A percentile compares a stretch with the other conserved stretches of the same genome.
phyloP scores from a whole-genome alignment of 108 stramenopile genomes.

The Chaetoceros tenuissimus region DNA sequence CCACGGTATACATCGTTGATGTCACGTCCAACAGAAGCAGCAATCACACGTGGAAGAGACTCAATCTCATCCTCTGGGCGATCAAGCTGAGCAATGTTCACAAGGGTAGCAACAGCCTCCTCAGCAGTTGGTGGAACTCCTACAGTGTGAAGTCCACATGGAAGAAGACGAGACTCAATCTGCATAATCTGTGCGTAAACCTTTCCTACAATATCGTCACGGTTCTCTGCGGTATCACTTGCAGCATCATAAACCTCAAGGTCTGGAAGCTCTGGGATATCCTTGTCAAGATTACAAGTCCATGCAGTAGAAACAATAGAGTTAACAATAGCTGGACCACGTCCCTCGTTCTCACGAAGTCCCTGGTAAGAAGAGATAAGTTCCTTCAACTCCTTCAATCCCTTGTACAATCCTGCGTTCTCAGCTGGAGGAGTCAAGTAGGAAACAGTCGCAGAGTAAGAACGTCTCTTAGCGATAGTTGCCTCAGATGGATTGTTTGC shows the following conservation, averaged over 20 bases:
- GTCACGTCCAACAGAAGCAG: constrained; percentile 84
- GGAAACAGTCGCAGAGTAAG: constrained; percentile 92
- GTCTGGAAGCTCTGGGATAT: constrained; percentile 80
- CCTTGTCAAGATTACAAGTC: constrained; percentile 95
- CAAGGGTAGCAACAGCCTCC: constrained; percentile 92
- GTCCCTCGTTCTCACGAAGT: constrained; percentile 88
- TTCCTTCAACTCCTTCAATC: constrained; percentile 92
- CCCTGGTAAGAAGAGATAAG: constrained; percentile 93
- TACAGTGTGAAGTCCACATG: constrained; percentile 93
- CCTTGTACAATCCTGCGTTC: constrained; percentile 97
- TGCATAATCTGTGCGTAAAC: constrained; percentile 95
- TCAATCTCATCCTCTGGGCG: constrained; percentile 90
- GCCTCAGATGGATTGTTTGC: constrained; percentile 98
- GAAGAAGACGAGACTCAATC: constrained; percentile 93
- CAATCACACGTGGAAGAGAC: constrained; percentile 88
- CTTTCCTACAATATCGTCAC: constrained; percentile 80
- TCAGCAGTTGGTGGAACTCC: constrained; percentile 93
- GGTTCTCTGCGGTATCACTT: constrained; percentile 66
- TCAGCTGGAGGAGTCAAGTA: constrained; percentile 96
- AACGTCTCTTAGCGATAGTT: constrained; percentile 95
- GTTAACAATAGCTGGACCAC: constrained; percentile 94
- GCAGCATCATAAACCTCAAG: constrained; percentile 75
- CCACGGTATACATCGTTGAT: constrained; percentile 93
- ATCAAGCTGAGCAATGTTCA: constrained; percentile 93
- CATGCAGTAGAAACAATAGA: constrained; percentile 89